Conservation (phyloP, 139 green algal species). For the Chlorella sp. region DNA sequence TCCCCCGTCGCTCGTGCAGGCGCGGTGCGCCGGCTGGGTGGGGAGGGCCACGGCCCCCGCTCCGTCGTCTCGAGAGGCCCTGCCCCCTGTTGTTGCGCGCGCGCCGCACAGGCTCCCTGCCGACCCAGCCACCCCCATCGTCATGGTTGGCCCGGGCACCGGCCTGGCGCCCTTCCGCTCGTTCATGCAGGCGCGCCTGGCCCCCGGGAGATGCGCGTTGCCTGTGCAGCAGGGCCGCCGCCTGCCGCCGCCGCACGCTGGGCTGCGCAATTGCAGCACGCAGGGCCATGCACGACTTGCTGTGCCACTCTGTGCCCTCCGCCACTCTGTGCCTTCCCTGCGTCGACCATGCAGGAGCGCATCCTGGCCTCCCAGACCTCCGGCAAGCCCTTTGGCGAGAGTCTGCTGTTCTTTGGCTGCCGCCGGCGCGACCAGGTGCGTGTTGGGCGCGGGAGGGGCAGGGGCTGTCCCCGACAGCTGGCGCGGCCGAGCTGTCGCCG, state of each 20-base stretch:
- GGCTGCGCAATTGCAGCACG: background rate
- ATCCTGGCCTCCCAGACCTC: background rate
- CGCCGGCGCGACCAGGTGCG: constrained; percentile 72
- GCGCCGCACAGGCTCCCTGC: constrained; percentile 54
- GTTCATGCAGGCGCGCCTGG: constrained; percentile 59
- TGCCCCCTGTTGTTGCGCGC: background rate
- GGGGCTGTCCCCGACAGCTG: too few species aligned
- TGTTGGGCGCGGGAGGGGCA: too few species aligned
- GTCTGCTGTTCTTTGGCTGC: constrained; percentile 89
- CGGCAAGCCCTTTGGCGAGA: constrained; percentile 14
- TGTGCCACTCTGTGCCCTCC: background rate
- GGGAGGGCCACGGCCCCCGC: too few species aligned
- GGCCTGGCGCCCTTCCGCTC: constrained; percentile 88
- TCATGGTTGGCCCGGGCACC: constrained; percentile 94
- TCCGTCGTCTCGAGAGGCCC: too few species aligned
- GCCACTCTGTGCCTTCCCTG: background rate
- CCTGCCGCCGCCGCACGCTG: background rate
- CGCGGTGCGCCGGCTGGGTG: too few species aligned
- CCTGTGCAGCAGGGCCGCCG: background rate
- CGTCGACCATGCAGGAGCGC: constrained; percentile 22
- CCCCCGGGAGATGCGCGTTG: too few species aligned
- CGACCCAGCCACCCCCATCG: constrained; percentile 66
- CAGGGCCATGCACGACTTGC: background rate
- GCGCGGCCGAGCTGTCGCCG: too few species aligned
- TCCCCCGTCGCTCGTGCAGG: too few species aligned